Percentiles rank a stretch among this genome's conserved stretches.
Conservation (phyloP, 768 basidiomycete genomes). For the Pleurotus cornucopiae region DNA sequence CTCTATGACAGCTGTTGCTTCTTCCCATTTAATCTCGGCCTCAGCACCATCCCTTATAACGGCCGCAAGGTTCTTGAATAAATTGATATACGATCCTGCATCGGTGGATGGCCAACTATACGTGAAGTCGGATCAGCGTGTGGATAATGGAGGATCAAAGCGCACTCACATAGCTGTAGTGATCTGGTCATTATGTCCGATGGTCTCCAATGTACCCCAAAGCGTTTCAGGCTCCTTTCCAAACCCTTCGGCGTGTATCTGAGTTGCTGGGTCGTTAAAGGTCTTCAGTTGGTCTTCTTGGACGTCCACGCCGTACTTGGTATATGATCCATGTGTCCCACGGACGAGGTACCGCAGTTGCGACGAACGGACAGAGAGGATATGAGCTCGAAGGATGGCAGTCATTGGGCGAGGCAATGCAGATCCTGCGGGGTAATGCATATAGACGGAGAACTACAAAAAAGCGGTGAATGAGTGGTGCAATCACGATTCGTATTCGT, state of each 20-base stretch:
- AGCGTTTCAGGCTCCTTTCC: conserved; percentile 62
- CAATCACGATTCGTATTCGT: too few relatives aligned
- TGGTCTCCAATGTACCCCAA: conserved; percentile 59
- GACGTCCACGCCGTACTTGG: conserved; percentile 72
- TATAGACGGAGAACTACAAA: conserved; percentile 46
- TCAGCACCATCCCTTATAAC: conserved; percentile 53
- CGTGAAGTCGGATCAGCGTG: conserved; percentile 2
- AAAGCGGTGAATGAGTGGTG: too few relatives aligned
- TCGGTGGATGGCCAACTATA: conserved; percentile 61
- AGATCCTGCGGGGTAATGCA: conserved; percentile 43
- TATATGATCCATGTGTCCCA: conserved; percentile 67
- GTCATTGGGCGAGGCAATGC: conserved; percentile 51
- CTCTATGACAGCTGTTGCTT: conserved; percentile 68
- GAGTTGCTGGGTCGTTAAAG: conserved; percentile 41
- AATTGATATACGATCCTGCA: conserved; percentile 51
- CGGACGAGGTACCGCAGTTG: conserved; percentile 74
- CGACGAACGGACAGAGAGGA: conserved; percentile 58
- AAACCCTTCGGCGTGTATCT: conserved; percentile 37
- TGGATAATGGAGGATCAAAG: background rate
- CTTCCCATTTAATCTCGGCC: conserved; percentile 66
- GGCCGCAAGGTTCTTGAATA: conserved; percentile 65
- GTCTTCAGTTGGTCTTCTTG: conserved; percentile 76
- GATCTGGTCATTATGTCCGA: conserved; percentile 41
- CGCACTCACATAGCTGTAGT: conserved; percentile 30
- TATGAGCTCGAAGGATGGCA: conserved; percentile 64